Base-by-base conservation (phyloP, 495 filamentous ascomycete species). In the Aspergillus coremiiformis region DNA sequence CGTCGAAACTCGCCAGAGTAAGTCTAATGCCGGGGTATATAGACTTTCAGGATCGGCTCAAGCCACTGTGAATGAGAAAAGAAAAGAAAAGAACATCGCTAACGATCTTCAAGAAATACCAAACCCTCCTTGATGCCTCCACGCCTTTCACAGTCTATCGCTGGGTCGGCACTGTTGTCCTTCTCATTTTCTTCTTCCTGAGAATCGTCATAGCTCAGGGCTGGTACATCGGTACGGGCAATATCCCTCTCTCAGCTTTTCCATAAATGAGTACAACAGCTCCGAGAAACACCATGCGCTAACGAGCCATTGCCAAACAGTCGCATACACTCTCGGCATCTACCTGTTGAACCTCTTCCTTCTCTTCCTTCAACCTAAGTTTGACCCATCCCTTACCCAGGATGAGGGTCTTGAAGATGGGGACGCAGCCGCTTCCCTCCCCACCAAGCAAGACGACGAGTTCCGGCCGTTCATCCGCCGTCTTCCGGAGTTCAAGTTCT, bases 301-400 rank as follows among this genome's bases (percentile, higher is more conserved):
- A 53, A 60, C 48, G 17, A 49, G 46, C 11, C n/a, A 29, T 23
- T 23, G 1, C 49, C 11, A 21, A 14, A 44, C 62, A 97, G 93
- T 98, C 56, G 90, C 89, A 58, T 98, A 98, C 73, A 92, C 93
- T 22, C 84, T 98, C 49, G 93, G 93, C 53, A 98, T 98, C 78
- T 98, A 97, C 77, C 89, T 98, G 41, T 85, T 98, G 49, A 98
- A 98, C 75, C 84, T 97, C 49, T 98, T 98, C 83, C 89, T 98
- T 66, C 94, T 94, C 55, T 98, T 98, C 79, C 79, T 98, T 15
- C 87, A 90, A 61, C 93, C 93, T 54, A 98, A 98, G 78, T 96
- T 98, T 79, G 93, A 98, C 74, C 93, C 94, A 24, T 95, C 90
- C 30, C 88, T 94, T 62, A 92, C 95, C 53, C 82, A 89, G 59